Conservation (phyloP, 192 early-diverging fungal genomes). For the Podila horticola region DNA sequence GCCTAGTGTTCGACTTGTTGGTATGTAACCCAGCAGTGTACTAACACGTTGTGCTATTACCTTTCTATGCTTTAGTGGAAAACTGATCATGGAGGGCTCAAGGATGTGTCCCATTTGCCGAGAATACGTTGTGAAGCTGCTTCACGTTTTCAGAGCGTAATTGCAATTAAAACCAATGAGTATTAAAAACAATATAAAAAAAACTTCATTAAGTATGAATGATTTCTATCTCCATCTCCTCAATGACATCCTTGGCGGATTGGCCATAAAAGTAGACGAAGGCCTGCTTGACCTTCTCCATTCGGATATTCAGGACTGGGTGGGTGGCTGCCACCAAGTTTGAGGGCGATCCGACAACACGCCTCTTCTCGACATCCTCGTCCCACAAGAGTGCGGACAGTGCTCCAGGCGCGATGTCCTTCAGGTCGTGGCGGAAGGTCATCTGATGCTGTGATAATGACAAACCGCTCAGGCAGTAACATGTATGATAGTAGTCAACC, state of each 20-base stretch:
- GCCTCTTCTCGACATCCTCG: conserved; percentile 22
- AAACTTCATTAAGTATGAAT: conserved; percentile 4
- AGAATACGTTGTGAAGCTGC: conserved; percentile 70
- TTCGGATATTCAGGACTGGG: conserved; percentile 76
- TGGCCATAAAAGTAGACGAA: conserved; percentile 61
- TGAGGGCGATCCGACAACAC: conserved; percentile 57
- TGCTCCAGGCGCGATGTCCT: conserved; percentile 37
- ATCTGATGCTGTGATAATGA: conserved; percentile 85
- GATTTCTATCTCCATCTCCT: conserved; percentile 47
- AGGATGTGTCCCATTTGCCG: conserved; percentile 88
- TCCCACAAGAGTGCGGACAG: conserved; percentile 56
- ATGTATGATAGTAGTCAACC: conserved; percentile 95
- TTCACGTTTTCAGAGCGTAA: conserved; percentile 77
- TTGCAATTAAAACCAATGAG: not conserved
- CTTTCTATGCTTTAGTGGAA: conserved; percentile 37
- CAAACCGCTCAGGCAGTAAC: conserved; percentile 90
- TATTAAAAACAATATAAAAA: not conserved
- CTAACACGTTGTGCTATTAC: conserved; percentile 3
- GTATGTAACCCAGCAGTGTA: not conserved
- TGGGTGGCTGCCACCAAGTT: conserved; percentile 75
- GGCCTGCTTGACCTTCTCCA: conserved; percentile 57
- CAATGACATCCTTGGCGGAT: conserved; percentile 35
- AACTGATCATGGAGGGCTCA: conserved; percentile 56
- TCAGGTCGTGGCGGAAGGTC: conserved; percentile 35
- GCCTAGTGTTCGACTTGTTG: not conserved